A percentile compares a stretch with the other conserved stretches of the same genome.
Evolutionary conservation across 768 basidiomycete genomes (phyloP).

Genomic region (Termitomyces sp.): DNA sequence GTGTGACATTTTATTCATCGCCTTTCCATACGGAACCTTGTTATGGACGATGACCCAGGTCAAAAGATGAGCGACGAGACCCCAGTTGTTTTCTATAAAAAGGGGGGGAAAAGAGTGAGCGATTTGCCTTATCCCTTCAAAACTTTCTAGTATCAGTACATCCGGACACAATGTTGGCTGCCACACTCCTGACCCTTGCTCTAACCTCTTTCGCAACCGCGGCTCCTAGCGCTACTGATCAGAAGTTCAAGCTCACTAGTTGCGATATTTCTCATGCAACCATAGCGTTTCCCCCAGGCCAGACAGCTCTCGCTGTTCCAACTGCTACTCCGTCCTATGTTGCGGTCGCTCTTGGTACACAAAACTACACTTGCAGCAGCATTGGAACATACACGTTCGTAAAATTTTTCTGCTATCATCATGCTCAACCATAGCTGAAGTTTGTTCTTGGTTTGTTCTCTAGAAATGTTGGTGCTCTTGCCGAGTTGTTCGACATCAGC

Average conservation of each 20-base stretch:
- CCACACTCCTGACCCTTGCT: constrained; percentile 24
- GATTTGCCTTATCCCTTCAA: neutral
- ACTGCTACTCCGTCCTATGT: constrained; percentile 35
- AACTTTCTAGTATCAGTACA: neutral
- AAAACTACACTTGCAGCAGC: constrained; percentile 53
- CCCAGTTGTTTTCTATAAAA: no score
- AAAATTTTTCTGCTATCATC: neutral
- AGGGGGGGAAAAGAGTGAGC: neutral
- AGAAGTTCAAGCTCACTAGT: neutral
- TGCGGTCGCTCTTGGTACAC: constrained; percentile 40
- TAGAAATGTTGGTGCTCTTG: constrained; percentile 48
- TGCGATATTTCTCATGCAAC: constrained; percentile 28
- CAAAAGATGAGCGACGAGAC: neutral
- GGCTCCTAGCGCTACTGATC: constrained; percentile 1
- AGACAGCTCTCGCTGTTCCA: constrained; percentile 35
- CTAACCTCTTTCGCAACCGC: constrained; percentile 21
- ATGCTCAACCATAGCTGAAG: neutral
- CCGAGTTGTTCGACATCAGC: constrained; percentile 34
- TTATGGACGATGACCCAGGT: neutral
- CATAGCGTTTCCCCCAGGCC: constrained; percentile 27
- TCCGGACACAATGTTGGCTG: constrained; percentile 21
- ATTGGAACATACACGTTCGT: no score
- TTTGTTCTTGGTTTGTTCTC: neutral
- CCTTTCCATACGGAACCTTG: neutral
- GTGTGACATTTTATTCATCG: neutral